Evolutionary conservation across 768 basidiomycete genomes (phyloP), one percentile per base, ranked within the genome.

Genomic region (Phylloporus arenicola): DNA sequence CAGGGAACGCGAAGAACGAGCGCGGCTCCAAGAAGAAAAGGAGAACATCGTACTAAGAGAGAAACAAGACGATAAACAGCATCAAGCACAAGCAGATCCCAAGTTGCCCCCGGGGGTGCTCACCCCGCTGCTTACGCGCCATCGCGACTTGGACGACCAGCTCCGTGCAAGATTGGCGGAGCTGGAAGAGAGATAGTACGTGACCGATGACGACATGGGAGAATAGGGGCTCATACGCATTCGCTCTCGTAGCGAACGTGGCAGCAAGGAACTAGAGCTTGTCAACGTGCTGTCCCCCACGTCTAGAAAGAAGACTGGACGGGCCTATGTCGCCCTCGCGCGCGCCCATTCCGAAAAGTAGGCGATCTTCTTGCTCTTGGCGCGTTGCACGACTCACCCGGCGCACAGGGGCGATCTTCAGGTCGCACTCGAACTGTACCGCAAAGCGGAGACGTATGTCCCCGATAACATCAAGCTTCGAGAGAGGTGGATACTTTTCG

Each of bases 381-480:
- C 20, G n/a, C 16, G 5, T 16, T 29, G 25, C 34, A 29, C 34
- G 6, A 14, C 46, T 31, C 40, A 46, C 3, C 19, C n/a, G 16
- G 12, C 4, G 14, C 22, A 41, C 35, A 90, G 88, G 73, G 86
- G 85, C n/a, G 82, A 90, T 60, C 73, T 90, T n/a, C 76, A 84
- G 59, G 78, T 81, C 2, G 89, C 90, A 3, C 75, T 92, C 34
- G 85, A 88, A 48, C 77, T 92, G 14, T 92, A 91, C 63, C 82
- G 83, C 62, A 86, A 87, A 59, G 89, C 88, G 17, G 84, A 85
- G 64, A 75, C 76, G 6, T 91, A 90, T 57, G 87, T 90, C 43
- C 89, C 90, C n/a, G 85, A 89, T 51, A 92, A 92, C 62, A 67
- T 80, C 68, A 91, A 88, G 66, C 76, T 92, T 43, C 81, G 83